Conservation (phyloP, 148 eudicot genomes). For the Oxyria digyna region DNA sequence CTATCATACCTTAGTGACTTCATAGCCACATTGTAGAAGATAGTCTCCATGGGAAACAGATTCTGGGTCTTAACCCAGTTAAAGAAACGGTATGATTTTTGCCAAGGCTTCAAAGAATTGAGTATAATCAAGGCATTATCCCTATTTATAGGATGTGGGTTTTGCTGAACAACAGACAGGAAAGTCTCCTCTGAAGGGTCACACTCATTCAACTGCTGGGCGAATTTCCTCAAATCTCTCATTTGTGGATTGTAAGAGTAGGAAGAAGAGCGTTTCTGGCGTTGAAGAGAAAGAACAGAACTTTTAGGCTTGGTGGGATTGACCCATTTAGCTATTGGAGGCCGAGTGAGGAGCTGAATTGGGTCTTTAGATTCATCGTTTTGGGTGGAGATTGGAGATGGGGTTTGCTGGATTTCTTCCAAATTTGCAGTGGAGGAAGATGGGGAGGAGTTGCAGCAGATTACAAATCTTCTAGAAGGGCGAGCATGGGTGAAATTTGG, state of each 20-base stretch:
- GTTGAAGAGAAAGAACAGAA: conserved; percentile 58
- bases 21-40: conserved; percentile 84
- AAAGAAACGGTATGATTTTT: conserved; percentile 61
- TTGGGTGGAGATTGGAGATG: conserved; percentile 47
- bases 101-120: conserved; percentile 61
- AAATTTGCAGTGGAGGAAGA: conserved; percentile 20
- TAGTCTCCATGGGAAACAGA: conserved; percentile 74
- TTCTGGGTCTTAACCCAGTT: conserved; percentile 73
- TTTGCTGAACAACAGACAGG: conserved; percentile 32
- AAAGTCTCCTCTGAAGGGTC: conserved; percentile 37
- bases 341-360: conserved; percentile 44
- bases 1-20: conserved; percentile 87
- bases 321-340: conserved; percentile 71
- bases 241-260: conserved; percentile 52
- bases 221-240: conserved; percentile 61
- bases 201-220: conserved; percentile 49
- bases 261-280: conserved; percentile 40
- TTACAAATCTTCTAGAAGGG: conserved; percentile 21
- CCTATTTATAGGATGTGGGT: conserved; percentile 43
- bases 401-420: conserved; percentile 26
- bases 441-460: conserved; percentile 32
- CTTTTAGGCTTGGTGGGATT: conserved; percentile 67
- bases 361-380: conserved; percentile 18
- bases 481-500: conserved; percentile 17
- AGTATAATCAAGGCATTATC: conserved; percentile 74